Evolutionary conservation across 768 basidiomycete genomes (phyloP), one percentile per base, ranked within the genome.

Genomic region (Calocybe indica): DNA sequence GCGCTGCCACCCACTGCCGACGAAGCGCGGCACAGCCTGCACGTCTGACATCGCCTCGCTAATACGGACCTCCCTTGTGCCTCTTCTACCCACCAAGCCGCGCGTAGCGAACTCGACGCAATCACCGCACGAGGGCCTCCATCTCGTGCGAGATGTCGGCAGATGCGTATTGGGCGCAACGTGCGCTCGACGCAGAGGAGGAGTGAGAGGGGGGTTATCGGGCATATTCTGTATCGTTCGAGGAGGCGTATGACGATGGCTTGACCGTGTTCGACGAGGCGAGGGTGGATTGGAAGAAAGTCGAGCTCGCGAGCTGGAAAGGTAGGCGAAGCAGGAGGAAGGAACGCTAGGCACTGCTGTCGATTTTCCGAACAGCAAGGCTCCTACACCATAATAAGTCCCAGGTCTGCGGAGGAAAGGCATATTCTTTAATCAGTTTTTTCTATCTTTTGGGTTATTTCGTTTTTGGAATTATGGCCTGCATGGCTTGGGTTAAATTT

Each of bases 101-200:
- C 85, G 92, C 22, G 56, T 90, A 10, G 73, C 79, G 29, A 80
- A 80, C 34, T 72, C 73, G 1, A 59, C 72, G 0, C 54, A 58
- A 3, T 80, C 82, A 0, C 92, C 91, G 1, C 92, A 92, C 49
- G 85, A 89, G 45, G 78, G 91, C 10, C 79, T 93, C 3, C 64
- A 64, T 7, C 74, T 91, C 28, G 72, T 92, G 30, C 64, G 66
- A 1, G 68, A 77, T 37, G 70, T 83, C 2, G 91, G 92, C 0
- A 58, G 88, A 11, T 74, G 53, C 56, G 65, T 5, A 72, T 57
- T 13, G 53, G 54, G 22, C 37, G 51, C 11, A 48, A 51, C 7
- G 29, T 35, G 39, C 32, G 34, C 10, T 28, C 37, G 14, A 28
- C 6, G 22, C n/a, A n/a, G 31, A 49, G 8, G 13, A 6, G 5